Evolutionary conservation across 345 rosid genomes (phyloP), one percentile per base, ranked within the genome.

Genomic region (Rhizophora apiculata): DNA sequence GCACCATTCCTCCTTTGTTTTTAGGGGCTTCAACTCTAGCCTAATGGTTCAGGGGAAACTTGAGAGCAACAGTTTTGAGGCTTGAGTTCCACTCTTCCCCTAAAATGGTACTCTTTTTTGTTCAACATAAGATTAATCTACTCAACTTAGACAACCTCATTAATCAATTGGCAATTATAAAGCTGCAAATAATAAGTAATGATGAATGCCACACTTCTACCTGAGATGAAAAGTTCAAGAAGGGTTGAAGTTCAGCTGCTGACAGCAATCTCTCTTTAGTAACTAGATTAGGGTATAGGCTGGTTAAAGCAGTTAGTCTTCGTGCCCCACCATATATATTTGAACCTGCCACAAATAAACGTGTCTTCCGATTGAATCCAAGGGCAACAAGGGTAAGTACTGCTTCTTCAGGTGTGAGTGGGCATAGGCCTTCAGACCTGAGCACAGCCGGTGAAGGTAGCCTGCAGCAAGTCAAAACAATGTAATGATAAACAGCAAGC

Each of bases 321-420:
- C 71, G 68, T 4, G 21, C 75, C 63, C 97, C 98, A 51, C 98
- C 98, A 46, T 92, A 90, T 58, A 90, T 90, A 64, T 89, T 88
- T 0, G 97, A 96, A 7, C 99, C 97, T 3, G 99, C 99, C 43
- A 95, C 88, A 49, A 78, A 95, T 59, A 92, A 74, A 46, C 73
- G 90, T 1, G 99, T 89, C 83, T 84, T 84, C 27, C 98, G 82
- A 67, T 74, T 85, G 80, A 95, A 95, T 64, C 99, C 97, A 19
- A 95, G 97, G 73, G 94, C 99, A 2, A 90, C 92, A 61, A 95
- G 96, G 94, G 90, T 89, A 39, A 92, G 98, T 58, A 89, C 85
- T 0, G 97, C 87, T 83, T 92, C 99, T 85, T 95, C 98, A 6
- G 99, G 99, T 36, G 96, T 81, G 72, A 95, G 80, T 1, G 99